These are phyloP conservation scores for Diplosphaera chodatii DNA, from an alignment of 139 green algal genomes.

Conservation along the genomic window DNA sequence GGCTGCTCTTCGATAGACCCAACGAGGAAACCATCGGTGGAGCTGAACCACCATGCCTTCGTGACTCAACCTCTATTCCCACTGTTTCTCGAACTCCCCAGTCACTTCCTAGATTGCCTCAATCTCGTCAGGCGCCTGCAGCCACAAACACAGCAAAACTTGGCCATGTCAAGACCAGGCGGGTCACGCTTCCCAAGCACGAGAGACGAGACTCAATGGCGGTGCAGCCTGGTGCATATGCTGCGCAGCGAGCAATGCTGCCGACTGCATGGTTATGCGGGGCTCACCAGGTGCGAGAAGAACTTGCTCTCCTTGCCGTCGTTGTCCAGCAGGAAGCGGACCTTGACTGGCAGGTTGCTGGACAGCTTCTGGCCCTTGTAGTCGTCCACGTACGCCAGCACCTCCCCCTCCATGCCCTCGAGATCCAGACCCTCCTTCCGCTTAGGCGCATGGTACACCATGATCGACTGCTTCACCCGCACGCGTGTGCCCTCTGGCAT, in stretches of 20 bases:
- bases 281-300: conserved; percentile 59
- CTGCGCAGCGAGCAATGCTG: no score
- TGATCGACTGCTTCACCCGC: conserved; percentile 14
- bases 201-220: no score
- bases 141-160: background rate
- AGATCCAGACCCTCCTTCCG: conserved; percentile 45
- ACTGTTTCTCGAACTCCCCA: no score
- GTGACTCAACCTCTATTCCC: no score
- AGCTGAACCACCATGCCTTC: no score
- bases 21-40: no score
- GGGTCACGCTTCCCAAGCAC: no score
- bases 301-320: conserved; percentile 48
- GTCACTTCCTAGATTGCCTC: background rate
- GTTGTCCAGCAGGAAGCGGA: conserved; percentile 45
- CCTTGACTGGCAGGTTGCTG: conserved; percentile 56
- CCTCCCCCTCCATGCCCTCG: conserved; percentile 53
- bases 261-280: background rate
- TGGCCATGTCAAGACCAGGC: no score
- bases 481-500: conserved; percentile 9
- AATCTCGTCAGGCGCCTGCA: background rate
- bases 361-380: conserved; percentile 64
- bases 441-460: conserved; percentile 35
- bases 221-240: no score
- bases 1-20: no score
- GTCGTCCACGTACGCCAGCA: conserved; percentile 38